Evolutionary conservation across 2,329 filamentous ascomycete genomes (phyloP).

Genomic region (Fusarium chlamydosporum): DNA sequence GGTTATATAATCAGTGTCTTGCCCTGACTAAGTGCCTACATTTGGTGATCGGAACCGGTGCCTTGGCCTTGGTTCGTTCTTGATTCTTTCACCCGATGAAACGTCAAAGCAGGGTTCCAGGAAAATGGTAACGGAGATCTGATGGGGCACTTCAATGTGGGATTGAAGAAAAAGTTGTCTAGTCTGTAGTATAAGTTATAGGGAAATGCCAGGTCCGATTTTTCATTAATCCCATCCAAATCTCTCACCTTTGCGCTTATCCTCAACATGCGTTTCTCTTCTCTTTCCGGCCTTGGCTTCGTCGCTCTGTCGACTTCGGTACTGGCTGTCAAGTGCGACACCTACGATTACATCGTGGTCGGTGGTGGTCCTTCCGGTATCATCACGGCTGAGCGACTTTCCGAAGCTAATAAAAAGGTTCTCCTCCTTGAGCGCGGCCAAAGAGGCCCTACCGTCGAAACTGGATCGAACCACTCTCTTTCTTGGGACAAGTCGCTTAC

Average conservation of each 20-base stretch:
- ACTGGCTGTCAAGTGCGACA: background rate
- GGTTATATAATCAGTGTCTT: background rate
- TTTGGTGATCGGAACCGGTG: background rate
- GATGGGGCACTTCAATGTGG: background rate
- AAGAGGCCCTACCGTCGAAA: constrained; percentile 69
- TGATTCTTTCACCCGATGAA: constrained; percentile 3
- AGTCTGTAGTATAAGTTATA: background rate
- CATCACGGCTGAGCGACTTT: constrained; percentile 60
- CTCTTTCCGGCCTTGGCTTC: constrained; percentile 4
- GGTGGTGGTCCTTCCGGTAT: constrained; percentile 47
- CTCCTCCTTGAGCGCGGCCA: constrained; percentile 72
- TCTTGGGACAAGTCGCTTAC: constrained; percentile 74
- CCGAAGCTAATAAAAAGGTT: constrained; percentile 74
- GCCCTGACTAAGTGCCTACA: background rate
- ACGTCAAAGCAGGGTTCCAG: constrained; percentile 3
- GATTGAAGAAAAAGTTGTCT: background rate
- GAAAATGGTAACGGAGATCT: background rate
- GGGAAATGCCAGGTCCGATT: background rate
- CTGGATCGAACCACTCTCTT: constrained; percentile 72
- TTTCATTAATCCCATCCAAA: background rate
- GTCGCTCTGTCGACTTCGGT: background rate
- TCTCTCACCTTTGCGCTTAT: background rate
- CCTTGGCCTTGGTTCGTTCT: constrained; percentile 11
- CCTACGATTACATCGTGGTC: constrained; percentile 50
- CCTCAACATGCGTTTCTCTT: constrained; percentile 20